These are phyloP conservation scores for Tetracentron sinense DNA, from an alignment of 164 flowering plant species.

Conservation along the genomic window DNA sequence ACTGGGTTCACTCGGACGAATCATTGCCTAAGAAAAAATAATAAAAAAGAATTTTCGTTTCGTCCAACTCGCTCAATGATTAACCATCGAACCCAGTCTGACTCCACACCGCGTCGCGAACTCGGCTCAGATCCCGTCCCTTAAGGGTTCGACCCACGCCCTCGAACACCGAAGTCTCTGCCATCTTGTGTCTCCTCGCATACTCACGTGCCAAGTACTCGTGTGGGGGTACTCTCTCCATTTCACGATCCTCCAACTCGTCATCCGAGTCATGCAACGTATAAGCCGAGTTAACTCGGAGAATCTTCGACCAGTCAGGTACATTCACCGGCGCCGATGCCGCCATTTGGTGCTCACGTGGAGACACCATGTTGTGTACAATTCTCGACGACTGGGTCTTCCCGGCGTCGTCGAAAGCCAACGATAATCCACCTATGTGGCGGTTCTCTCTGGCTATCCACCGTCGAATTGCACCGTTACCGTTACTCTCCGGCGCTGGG, in stretches of 20 bases:
- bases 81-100: constrained; percentile 92
- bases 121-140: constrained; percentile 92
- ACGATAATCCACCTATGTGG: constrained; percentile 66
- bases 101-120: constrained; percentile 92
- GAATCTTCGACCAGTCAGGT: constrained; percentile 77
- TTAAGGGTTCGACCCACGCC: constrained; percentile 94
- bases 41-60: neutral
- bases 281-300: constrained; percentile 63
- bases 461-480: neutral
- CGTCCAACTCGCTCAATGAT: no score
- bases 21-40: constrained; percentile 36
- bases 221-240: constrained; percentile 82
- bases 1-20: constrained; percentile 27
- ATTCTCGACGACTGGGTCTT: constrained; percentile 42
- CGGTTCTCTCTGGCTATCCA: constrained; percentile 7
- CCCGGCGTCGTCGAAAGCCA: constrained; percentile 59
- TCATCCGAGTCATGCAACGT: constrained; percentile 61
- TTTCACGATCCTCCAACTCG: constrained; percentile 31
- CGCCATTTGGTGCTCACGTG: constrained; percentile 43
- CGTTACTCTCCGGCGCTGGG: neutral
- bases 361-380: constrained; percentile 35
- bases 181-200: constrained; percentile 36
- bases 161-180: constrained; percentile 66
- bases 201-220: constrained; percentile 74
- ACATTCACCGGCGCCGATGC: constrained; percentile 86